A percentile compares a stretch with the other conserved stretches of the same genome.
Conservation (phyloP, 352 stramenopile species). For the Phytopythium litorale region DNA sequence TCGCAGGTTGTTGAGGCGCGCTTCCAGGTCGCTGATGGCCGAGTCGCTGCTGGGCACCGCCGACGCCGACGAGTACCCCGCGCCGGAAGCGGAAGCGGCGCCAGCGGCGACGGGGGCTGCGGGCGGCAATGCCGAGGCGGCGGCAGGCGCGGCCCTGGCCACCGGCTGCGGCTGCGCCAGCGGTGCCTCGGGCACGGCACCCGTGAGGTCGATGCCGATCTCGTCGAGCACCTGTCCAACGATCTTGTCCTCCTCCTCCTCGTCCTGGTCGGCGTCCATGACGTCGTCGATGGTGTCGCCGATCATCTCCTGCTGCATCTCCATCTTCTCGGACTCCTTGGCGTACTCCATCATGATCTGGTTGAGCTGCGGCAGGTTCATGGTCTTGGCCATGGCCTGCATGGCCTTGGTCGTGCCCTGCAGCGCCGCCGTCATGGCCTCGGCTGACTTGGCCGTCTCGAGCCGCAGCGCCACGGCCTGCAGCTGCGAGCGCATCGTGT, state of each 20-base stretch:
- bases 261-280: constrained; percentile 93
- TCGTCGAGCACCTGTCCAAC: constrained; percentile 97
- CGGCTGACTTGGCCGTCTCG: constrained; percentile 94
- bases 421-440: constrained; percentile 92
- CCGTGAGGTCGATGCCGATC: constrained; percentile 94
- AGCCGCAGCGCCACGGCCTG: constrained; percentile 94
- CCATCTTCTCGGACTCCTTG: constrained; percentile 96
- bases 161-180: constrained; percentile 36
- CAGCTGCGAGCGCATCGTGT: constrained; percentile 97
- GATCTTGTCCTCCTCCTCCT: constrained; percentile 96
- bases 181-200: constrained; percentile 89
- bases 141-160: constrained; percentile 43
- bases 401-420: constrained; percentile 82
- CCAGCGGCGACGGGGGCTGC: constrained; percentile 54
- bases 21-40: constrained; percentile 95
- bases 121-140: constrained; percentile 33
- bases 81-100: constrained; percentile 5
- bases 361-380: constrained; percentile 94
- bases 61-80: neutral
- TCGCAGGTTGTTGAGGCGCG: constrained; percentile 95
- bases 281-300: constrained; percentile 97
- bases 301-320: constrained; percentile 98
- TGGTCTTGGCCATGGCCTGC: constrained; percentile 91
- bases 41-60: constrained; percentile 35
- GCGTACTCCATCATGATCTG: constrained; percentile 99